These are phyloP conservation scores for Exophiala sp. DNA, from an alignment of 2,329 filamentous ascomycete species.

Conservation along the genomic window DNA sequence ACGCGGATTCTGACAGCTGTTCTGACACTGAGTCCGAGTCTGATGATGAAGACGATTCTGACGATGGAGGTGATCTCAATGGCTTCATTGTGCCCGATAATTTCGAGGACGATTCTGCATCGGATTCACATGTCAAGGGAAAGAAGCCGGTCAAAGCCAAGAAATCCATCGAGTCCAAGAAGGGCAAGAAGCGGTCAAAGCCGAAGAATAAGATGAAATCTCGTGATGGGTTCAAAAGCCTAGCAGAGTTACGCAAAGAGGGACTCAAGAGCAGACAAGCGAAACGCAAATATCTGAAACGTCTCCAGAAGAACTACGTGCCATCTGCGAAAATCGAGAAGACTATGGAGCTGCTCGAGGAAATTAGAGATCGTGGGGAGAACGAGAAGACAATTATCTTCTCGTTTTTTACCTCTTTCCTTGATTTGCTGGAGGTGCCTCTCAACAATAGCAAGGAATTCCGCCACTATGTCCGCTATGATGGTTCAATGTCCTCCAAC, in stretches of 20 bases:
- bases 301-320: constrained; percentile 65
- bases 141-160: constrained; percentile 4
- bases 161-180: constrained; percentile 24
- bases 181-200: constrained; percentile 37
- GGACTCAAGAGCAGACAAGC: constrained; percentile 62
- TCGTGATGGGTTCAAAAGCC: constrained; percentile 40
- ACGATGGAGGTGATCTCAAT: constrained; percentile 46
- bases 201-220: constrained; percentile 46
- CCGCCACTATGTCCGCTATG: constrained; percentile 66
- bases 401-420: constrained; percentile 73
- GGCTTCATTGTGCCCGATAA: constrained; percentile 53
- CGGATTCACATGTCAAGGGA: constrained; percentile 26
- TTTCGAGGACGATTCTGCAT: constrained; percentile 34
- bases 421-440: constrained; percentile 73
- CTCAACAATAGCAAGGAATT: constrained; percentile 43
- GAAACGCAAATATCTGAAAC: constrained; percentile 66
- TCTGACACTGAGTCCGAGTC: constrained; percentile 28
- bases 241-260: constrained; percentile 66
- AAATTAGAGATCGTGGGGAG: constrained; percentile 46
- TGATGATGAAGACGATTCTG: constrained; percentile 35
- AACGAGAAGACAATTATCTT: constrained; percentile 79
- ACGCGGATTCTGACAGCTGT: constrained; percentile 28
- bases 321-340: constrained; percentile 73
- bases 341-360: constrained; percentile 61
- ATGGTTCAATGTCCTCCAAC: constrained; percentile 67